phyloP scores from a whole-genome alignment of 2,329 filamentous ascomycete genomes.

The Cyclaneusma minus region DNA sequence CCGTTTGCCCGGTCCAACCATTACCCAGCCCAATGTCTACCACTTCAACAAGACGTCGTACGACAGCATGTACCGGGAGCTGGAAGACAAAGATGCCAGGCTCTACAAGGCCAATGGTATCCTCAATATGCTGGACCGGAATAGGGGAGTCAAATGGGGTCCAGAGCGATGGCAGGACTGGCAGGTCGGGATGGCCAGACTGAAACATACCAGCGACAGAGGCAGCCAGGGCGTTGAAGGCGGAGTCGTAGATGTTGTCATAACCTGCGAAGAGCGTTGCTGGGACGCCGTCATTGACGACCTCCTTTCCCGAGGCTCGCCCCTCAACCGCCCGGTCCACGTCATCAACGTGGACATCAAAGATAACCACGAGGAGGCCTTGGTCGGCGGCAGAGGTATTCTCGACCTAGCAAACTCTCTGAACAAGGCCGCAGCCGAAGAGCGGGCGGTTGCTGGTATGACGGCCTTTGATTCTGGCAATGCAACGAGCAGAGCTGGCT shows the following conservation, averaged over 20 bases:
- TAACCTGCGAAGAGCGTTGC: slow-evolving; percentile 94
- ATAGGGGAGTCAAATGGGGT: slow-evolving; percentile 82
- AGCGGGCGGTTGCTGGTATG: slow-evolving; percentile 50
- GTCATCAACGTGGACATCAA: slow-evolving; percentile 98
- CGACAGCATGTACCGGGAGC: slow-evolving; percentile 83
- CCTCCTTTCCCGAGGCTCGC: slow-evolving; percentile 68
- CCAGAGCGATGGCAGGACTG: slow-evolving; percentile 98
- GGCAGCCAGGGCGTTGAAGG: slow-evolving; percentile 72
- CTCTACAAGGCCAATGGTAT: slow-evolving; percentile 88
- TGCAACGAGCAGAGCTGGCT: slow-evolving; percentile 53
- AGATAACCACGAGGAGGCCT: slow-evolving; percentile 94
- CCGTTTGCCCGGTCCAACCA: slow-evolving; percentile 77
- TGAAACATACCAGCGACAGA: slow-evolving; percentile 61
- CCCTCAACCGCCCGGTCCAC: slow-evolving; percentile 84
- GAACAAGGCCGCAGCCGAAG: slow-evolving; percentile 65
- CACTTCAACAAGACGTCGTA: slow-evolving; percentile 97
- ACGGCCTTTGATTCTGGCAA: slow-evolving; percentile 54
- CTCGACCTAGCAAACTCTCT: slow-evolving; percentile 77
- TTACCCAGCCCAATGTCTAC: slow-evolving; percentile 92
- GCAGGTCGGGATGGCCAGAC: slow-evolving; percentile 69
- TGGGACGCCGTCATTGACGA: slow-evolving; percentile 98
- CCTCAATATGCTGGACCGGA: slow-evolving; percentile 88
- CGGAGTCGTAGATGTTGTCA: slow-evolving; percentile 82
- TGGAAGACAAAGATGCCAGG: slow-evolving; percentile 69
- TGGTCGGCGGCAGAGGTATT: slow-evolving; percentile 80